phyloP scores from a whole-genome alignment of 202 grass and related monocot species.

The Carex sylvatica region DNA sequence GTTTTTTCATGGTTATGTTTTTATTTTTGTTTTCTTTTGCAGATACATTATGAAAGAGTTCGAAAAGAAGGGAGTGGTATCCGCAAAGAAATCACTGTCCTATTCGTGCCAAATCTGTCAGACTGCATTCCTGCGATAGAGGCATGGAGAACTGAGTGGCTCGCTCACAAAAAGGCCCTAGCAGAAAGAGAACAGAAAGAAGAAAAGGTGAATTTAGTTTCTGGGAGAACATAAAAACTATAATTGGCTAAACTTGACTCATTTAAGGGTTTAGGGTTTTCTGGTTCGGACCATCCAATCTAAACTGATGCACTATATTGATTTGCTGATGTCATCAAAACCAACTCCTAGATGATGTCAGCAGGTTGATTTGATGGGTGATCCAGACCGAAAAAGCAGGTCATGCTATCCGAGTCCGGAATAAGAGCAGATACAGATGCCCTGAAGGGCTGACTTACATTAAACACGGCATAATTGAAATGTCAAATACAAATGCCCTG shows the following conservation, averaged over 20 bases:
- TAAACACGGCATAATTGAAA: neutral
- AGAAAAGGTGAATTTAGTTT: conserved; percentile 62
- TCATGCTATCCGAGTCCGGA: neutral
- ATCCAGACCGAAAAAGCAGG: neutral
- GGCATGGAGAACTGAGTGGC: conserved; percentile 77
- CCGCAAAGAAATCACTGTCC: conserved; percentile 86
- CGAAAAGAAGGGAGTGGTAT: conserved; percentile 70
- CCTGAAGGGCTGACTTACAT: neutral
- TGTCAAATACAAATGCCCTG: neutral
- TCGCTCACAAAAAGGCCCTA: conserved; percentile 53
- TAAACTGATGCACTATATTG: neutral
- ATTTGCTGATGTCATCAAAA: neutral
- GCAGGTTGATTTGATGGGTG: neutral
- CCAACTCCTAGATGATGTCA: neutral
- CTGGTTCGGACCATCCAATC: neutral
- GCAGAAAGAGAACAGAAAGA: conserved; percentile 69
- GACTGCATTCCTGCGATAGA: conserved; percentile 78
- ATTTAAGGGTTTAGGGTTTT: no score
- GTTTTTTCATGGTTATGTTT: conserved; percentile 17
- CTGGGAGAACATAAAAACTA: neutral
- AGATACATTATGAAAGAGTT: conserved; percentile 93
- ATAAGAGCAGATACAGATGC: neutral
- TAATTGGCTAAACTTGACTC: neutral
- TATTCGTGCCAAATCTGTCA: conserved; percentile 79
- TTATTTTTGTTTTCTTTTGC: conserved; percentile 19